Percentiles rank a stretch among this genome's conserved stretches.
These are phyloP conservation scores for Sporothrix pallida DNA, from an alignment of 2,329 filamentous ascomycete species.

Conservation along the genomic window DNA sequence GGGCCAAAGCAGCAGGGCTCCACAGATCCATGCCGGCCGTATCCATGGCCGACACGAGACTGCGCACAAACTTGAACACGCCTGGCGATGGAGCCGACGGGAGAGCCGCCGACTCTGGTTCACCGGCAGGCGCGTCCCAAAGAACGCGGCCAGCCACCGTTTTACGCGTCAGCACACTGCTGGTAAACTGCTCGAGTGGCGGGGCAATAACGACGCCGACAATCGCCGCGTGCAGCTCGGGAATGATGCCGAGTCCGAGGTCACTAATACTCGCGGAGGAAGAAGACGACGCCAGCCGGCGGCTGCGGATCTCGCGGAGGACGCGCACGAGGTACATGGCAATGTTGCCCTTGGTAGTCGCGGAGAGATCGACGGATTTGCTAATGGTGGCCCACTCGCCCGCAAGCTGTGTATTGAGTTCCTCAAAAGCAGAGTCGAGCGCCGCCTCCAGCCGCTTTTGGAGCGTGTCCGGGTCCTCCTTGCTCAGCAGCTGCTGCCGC, in stretches of 20 bases:
- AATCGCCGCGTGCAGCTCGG: slow-evolving; percentile 67
- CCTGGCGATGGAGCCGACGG: slow-evolving; percentile 79
- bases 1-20: slow-evolving; percentile 69
- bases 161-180: slow-evolving; percentile 51
- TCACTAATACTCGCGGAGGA: slow-evolving; percentile 46
- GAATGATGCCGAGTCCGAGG: slow-evolving; percentile 67
- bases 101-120: slow-evolving; percentile 63
- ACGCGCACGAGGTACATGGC: slow-evolving; percentile 74
- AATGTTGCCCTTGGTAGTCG: slow-evolving; percentile 57
- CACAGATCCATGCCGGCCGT: slow-evolving; percentile 77
- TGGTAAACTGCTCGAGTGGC: slow-evolving; percentile 56
- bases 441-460: slow-evolving; percentile 45
- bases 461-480: slow-evolving; percentile 57
- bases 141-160: slow-evolving; percentile 67
- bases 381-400: slow-evolving; percentile 56
- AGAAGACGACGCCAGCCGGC: slow-evolving; percentile 59
- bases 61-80: slow-evolving; percentile 73
- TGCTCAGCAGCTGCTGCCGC: slow-evolving; percentile 70
- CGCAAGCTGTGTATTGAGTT: slow-evolving; percentile 62
- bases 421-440: slow-evolving; percentile 45
- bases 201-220: slow-evolving; percentile 58
- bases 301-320: slow-evolving; percentile 73
- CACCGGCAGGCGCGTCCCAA: slow-evolving; percentile 85
- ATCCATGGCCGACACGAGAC: slow-evolving; percentile 70
- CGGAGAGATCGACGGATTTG: slow-evolving; percentile 48